Conservation (phyloP, 805 yeast genomes). For the Saccharomycopsis sp. region DNA sequence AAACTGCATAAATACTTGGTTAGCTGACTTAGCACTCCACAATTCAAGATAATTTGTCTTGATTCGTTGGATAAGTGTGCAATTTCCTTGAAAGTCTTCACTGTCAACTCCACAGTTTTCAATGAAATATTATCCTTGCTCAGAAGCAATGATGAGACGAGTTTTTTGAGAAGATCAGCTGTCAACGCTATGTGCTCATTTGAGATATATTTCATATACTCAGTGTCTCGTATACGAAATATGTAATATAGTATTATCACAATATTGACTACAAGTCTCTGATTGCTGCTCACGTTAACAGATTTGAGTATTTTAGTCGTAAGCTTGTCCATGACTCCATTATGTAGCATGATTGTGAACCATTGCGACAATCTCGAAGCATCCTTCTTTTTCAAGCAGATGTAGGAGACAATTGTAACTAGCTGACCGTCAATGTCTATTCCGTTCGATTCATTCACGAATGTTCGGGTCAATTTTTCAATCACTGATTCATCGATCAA, state of each 20-base stretch:
- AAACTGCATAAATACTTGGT: neutral
- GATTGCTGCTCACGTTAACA: neutral
- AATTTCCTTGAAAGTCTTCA: constrained; percentile 9
- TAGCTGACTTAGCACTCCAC: constrained; percentile 10
- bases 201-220: neutral
- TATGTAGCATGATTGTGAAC: constrained; percentile 27
- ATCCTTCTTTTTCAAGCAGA: constrained; percentile 12
- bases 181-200: neutral
- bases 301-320: neutral
- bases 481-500: constrained; percentile 10
- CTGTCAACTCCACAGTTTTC: constrained; percentile 12
- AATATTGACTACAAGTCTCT: neutral
- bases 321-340: neutral
- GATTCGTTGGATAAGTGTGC: constrained; percentile 11
- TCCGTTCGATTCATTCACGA: constrained; percentile 12
- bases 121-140: constrained; percentile 12
- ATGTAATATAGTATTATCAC: neutral
- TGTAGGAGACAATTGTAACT: constrained; percentile 11
- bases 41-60: constrained; percentile 12
- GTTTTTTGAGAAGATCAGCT: constrained; percentile 10
- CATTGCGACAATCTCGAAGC: constrained; percentile 31
- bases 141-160: constrained; percentile 5
- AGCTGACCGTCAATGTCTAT: constrained; percentile 16
- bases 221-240: neutral
- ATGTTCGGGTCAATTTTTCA: constrained; percentile 6